phyloP scores from a whole-genome alignment of 2,329 filamentous ascomycete genomes.

The Podosphaera aphanis region DNA sequence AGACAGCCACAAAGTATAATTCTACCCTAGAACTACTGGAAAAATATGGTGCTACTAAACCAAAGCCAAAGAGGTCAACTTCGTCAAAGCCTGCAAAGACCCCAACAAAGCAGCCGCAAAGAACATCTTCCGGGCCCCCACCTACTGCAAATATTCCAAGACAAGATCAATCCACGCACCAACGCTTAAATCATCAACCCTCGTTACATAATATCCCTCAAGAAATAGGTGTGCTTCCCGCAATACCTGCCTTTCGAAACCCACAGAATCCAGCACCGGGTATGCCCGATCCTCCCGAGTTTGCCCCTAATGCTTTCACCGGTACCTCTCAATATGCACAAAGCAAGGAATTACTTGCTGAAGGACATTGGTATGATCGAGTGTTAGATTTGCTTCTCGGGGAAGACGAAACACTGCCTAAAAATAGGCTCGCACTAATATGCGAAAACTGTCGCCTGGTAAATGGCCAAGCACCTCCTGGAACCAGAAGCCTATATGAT shows the following conservation, averaged over 20 bases:
- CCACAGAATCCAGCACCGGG: not conserved
- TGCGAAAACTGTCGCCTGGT: slow-evolving; percentile 66
- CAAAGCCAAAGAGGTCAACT: slow-evolving; percentile 12
- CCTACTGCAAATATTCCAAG: slow-evolving; percentile 38
- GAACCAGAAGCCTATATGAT: slow-evolving; percentile 52
- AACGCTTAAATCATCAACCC: slow-evolving; percentile 9
- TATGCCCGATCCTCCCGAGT: slow-evolving; percentile 27
- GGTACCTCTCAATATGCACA: slow-evolving; percentile 15
- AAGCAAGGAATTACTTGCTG: slow-evolving; percentile 5
- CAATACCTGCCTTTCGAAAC: not conserved
- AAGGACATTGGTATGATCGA: slow-evolving; percentile 73
- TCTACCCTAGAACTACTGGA: slow-evolving; percentile 80
- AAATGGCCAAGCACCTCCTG: slow-evolving; percentile 87
- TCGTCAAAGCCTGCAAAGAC: slow-evolving; percentile 10
- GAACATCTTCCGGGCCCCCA: slow-evolving; percentile 28
- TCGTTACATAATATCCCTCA: not conserved
- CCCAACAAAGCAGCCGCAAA: slow-evolving; percentile 13
- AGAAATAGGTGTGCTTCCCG: not conserved
- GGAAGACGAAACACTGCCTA: slow-evolving; percentile 79
- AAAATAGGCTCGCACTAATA: slow-evolving; percentile 74
- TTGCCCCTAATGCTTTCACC: slow-evolving; percentile 48
- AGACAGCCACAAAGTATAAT: slow-evolving; percentile 86
- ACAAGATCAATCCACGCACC: slow-evolving; percentile 8
- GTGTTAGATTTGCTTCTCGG: slow-evolving; percentile 79
- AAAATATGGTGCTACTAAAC: slow-evolving; percentile 52